Evolutionary conservation across 2,329 filamentous ascomycete species (phyloP).

Genomic region (Microdochium paspali): DNA sequence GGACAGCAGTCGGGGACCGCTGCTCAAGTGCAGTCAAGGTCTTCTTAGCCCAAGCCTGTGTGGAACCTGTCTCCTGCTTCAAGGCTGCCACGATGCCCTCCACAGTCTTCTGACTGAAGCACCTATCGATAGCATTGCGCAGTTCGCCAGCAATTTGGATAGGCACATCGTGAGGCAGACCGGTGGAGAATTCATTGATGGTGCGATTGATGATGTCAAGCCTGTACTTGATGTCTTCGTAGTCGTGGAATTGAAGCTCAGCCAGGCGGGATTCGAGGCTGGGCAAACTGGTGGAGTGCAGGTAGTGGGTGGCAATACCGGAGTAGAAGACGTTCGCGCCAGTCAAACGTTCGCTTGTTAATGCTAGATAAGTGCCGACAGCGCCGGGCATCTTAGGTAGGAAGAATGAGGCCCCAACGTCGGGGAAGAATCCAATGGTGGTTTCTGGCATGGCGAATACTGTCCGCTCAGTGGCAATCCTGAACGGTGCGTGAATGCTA

Average conservation of each 20-base stretch:
- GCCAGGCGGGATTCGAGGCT: conserved; percentile 76
- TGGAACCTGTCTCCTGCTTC: conserved; percentile 39
- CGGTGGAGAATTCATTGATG: conserved; percentile 85
- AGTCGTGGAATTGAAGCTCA: conserved; percentile 82
- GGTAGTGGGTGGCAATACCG: conserved; percentile 89
- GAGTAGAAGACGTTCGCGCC: conserved; percentile 84
- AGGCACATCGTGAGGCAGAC: conserved; percentile 66
- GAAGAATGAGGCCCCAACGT: conserved; percentile 95
- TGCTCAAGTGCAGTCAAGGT: conserved; percentile 66
- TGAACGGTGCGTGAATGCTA: conserved; percentile 88
- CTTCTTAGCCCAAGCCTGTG: conserved; percentile 66
- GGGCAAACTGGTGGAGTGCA: conserved; percentile 81
- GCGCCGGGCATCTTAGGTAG: conserved; percentile 79
- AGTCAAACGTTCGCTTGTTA: conserved; percentile 76
- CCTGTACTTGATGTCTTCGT: conserved; percentile 51
- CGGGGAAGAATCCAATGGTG: conserved; percentile 96
- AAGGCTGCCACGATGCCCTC: conserved; percentile 63
- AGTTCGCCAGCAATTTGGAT: conserved; percentile 59
- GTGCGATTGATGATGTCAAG: conserved; percentile 71
- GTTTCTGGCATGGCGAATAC: conserved; percentile 98
- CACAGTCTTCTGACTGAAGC: conserved; percentile 61
- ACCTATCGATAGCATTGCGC: conserved; percentile 76
- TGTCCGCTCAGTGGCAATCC: conserved; percentile 92
- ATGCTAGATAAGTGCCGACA: conserved; percentile 82
- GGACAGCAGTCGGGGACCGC: conserved; percentile 78